Evolutionary conservation across 345 rosid genomes (phyloP).

Genomic region (Murraya koenigii): DNA sequence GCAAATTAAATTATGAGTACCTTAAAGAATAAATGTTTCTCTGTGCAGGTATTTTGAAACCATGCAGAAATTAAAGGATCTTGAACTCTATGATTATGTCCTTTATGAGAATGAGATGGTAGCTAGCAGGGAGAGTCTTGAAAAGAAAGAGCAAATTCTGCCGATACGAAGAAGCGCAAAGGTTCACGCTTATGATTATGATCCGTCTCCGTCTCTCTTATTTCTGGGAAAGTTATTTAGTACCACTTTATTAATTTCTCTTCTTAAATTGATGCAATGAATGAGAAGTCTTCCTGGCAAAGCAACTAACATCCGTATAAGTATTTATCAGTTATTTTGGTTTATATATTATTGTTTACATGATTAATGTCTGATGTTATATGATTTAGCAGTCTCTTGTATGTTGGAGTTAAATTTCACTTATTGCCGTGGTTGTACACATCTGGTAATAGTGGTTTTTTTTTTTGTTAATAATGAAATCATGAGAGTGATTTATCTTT

Average conservation of each 20-base stretch:
- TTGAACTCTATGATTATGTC: too few species aligned
- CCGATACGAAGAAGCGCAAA: slow-evolving; percentile 46
- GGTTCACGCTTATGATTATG: slow-evolving; percentile 42
- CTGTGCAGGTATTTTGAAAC: slow-evolving; percentile 67
- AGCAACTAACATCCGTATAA: slow-evolving; percentile 81
- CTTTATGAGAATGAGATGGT: too few species aligned
- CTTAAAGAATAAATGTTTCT: background rate
- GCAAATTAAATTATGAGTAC: background rate
- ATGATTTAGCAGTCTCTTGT: background rate
- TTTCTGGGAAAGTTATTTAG: slow-evolving; percentile 21
- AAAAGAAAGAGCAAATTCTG: slow-evolving; percentile 50
- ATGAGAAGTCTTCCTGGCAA: slow-evolving; percentile 83
- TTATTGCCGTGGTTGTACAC: background rate
- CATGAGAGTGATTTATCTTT: background rate
- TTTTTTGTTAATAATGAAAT: background rate
- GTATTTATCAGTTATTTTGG: slow-evolving; percentile 16
- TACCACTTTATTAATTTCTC: slow-evolving; percentile 26
- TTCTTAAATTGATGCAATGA: background rate
- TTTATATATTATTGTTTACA: background rate
- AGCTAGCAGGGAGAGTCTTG: slow-evolving; percentile 73
- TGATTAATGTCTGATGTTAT: background rate
- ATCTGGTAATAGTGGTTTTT: too few species aligned
- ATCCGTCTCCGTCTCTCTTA: background rate
- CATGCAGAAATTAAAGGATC: too few species aligned
- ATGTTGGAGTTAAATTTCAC: background rate